Evolutionary conservation across 2,329 filamentous ascomycete species (phyloP).

Genomic region (Scleromitrula shiraiana): DNA sequence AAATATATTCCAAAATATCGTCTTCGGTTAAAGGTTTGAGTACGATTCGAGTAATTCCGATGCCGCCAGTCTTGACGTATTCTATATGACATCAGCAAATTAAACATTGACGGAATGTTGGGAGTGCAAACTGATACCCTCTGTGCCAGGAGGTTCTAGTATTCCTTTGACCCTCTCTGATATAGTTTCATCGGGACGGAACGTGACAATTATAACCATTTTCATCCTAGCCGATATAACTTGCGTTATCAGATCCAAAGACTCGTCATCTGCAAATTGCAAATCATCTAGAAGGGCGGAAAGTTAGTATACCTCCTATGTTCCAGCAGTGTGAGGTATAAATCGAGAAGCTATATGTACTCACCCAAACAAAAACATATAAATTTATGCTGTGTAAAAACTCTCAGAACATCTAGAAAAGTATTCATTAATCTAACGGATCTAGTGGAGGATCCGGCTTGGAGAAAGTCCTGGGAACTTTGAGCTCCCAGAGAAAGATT

Average conservation of each 20-base stretch:
- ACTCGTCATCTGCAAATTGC: slow-evolving; percentile 85
- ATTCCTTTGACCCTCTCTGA: slow-evolving; percentile 47
- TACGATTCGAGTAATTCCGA: slow-evolving; percentile 60
- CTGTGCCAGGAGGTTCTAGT: slow-evolving; percentile 45
- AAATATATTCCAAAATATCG: slow-evolving; percentile 76
- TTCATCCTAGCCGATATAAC: slow-evolving; percentile 73
- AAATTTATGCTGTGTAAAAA: slow-evolving; percentile 75
- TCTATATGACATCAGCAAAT: slow-evolving; percentile 23
- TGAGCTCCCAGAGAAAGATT: slow-evolving; percentile 35
- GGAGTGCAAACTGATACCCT: slow-evolving; percentile 36
- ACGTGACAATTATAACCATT: slow-evolving; percentile 66
- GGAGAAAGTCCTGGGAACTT: slow-evolving; percentile 52
- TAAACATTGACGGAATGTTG: slow-evolving; percentile 11
- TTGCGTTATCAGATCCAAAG: slow-evolving; percentile 71
- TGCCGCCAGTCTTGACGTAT: slow-evolving; percentile 34
- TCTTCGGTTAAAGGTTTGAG: slow-evolving; percentile 67
- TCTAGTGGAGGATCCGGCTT: slow-evolving; percentile 50
- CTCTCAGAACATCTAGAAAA: slow-evolving; percentile 75
- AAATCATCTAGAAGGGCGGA: no score
- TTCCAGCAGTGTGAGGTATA: no score
- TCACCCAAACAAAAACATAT: slow-evolving; percentile 59
- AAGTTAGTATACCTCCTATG: no score
- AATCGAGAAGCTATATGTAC: not conserved
- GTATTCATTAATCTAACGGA: slow-evolving; percentile 76
- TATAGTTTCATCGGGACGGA: slow-evolving; percentile 57